phyloP scores from a whole-genome alignment of 257 asterid species.

The Solanum appendiculatum region DNA sequence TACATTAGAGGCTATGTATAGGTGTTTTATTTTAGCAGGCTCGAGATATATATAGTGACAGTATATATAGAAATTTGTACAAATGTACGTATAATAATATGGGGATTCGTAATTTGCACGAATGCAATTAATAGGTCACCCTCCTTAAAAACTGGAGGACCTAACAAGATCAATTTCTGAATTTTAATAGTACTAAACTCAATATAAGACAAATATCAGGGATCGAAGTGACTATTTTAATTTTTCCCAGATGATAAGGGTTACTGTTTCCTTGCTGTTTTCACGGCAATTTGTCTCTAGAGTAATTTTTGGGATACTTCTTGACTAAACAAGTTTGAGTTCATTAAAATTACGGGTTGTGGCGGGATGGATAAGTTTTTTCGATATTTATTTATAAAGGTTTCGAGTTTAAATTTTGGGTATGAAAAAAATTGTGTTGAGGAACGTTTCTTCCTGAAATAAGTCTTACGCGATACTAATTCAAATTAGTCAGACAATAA shows the following conservation, averaged over 20 bases:
- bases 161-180: neutral
- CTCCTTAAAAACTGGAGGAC: constrained; percentile 8
- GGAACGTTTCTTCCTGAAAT: neutral
- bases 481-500: neutral
- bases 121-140: neutral
- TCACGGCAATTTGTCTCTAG: constrained; percentile 1
- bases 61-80: neutral
- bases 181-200: neutral
- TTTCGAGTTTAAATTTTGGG: accelerated
- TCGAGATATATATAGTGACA: neutral
- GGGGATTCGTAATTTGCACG: constrained; percentile 2
- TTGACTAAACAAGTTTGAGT: neutral
- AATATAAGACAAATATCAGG: neutral
- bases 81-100: neutral
- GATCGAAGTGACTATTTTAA: neutral
- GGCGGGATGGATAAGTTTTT: neutral
- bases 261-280: constrained; percentile 25
- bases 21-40: neutral
- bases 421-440: neutral
- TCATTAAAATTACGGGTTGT: neutral
- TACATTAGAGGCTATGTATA: neutral
- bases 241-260: constrained; percentile 7
- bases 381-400: neutral
- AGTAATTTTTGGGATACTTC: neutral
- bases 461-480: accelerated